A percentile compares a stretch with the other conserved stretches of the same genome.
Evolutionary conservation across 305 asterid genomes (phyloP).

Genomic region (Fraxinus xanthoxyloides): DNA sequence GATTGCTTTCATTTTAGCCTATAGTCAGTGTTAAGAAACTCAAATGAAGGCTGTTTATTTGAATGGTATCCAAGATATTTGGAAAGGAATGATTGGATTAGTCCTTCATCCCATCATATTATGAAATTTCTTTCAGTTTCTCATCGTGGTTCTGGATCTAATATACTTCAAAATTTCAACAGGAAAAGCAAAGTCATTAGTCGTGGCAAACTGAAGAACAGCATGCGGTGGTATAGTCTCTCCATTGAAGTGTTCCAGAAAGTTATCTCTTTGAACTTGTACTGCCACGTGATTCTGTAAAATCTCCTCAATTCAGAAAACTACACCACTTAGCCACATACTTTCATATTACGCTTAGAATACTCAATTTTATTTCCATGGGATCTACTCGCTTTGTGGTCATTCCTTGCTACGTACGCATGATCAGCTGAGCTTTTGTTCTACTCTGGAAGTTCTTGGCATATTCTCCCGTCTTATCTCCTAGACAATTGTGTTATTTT

Average conservation of each 20-base stretch:
- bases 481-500: neutral
- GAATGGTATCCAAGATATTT: neutral
- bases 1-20: neutral
- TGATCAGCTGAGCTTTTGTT: slow-evolving; percentile 56
- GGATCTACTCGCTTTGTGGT: slow-evolving; percentile 52
- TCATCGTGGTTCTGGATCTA: slow-evolving; percentile 14
- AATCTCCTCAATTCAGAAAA: slow-evolving; percentile 19
- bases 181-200: slow-evolving; percentile 33
- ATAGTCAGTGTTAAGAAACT: neutral
- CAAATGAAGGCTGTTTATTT: neutral
- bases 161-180: slow-evolving; percentile 21
- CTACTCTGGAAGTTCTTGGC: neutral
- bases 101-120: neutral
- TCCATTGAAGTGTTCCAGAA: slow-evolving; percentile 69
- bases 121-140: neutral
- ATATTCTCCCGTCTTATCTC: neutral
- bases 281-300: slow-evolving; percentile 92
- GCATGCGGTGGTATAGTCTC: slow-evolving; percentile 76
- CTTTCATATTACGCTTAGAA: neutral
- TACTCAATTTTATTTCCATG: slow-evolving; percentile 44
- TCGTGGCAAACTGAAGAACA: slow-evolving; percentile 49
- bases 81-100: neutral
- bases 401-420: slow-evolving; percentile 43
- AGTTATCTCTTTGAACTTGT: slow-evolving; percentile 82
- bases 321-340: neutral